Evolutionary conservation across 106 monocot species (phyloP).

Genomic region (Dioscorea dumetorum): DNA sequence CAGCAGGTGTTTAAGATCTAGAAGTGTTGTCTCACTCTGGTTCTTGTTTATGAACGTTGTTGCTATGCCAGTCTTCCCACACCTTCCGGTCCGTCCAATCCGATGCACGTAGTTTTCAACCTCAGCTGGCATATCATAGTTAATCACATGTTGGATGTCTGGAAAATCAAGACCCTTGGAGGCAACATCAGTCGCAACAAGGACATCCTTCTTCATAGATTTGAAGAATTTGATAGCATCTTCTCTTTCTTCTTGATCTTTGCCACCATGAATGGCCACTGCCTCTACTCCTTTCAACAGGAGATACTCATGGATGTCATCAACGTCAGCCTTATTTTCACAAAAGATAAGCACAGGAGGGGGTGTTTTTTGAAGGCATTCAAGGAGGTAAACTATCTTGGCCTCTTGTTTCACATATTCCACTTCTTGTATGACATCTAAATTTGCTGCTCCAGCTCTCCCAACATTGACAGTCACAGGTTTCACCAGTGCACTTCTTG

Average conservation of each 20-base stretch:
- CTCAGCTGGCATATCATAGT: constrained; percentile 97
- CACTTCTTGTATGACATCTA: constrained; percentile 97
- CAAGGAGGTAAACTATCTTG: constrained; percentile 91
- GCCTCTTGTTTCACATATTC: constrained; percentile 99
- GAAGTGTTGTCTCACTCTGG: constrained; percentile 88
- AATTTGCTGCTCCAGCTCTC: constrained; percentile 93
- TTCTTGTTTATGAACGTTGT: constrained; percentile 99
- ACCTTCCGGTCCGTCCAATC: constrained; percentile 87
- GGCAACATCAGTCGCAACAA: constrained; percentile 96
- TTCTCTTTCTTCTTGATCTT: constrained; percentile 95
- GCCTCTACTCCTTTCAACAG: constrained; percentile 94
- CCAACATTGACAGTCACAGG: constrained; percentile 96
- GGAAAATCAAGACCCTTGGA: constrained; percentile 96
- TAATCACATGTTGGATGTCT: constrained; percentile 90
- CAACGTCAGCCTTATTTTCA: constrained; percentile 96
- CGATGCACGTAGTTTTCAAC: constrained; percentile 95
- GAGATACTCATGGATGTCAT: constrained; percentile 95
- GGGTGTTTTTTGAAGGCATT: constrained; percentile 96
- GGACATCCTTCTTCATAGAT: constrained; percentile 74
- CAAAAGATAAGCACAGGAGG: constrained; percentile 95
- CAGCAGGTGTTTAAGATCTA: constrained; percentile 84
- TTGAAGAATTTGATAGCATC: constrained; percentile 82
- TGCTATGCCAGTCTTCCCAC: constrained; percentile 89
- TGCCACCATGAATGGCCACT: constrained; percentile 92
- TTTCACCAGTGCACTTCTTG: constrained; percentile 33